Evolutionary conservation across 208 protist genomes (phyloP), one percentile per base, ranked within the genome.

Genomic region (Leishmania gerbilli): DNA sequence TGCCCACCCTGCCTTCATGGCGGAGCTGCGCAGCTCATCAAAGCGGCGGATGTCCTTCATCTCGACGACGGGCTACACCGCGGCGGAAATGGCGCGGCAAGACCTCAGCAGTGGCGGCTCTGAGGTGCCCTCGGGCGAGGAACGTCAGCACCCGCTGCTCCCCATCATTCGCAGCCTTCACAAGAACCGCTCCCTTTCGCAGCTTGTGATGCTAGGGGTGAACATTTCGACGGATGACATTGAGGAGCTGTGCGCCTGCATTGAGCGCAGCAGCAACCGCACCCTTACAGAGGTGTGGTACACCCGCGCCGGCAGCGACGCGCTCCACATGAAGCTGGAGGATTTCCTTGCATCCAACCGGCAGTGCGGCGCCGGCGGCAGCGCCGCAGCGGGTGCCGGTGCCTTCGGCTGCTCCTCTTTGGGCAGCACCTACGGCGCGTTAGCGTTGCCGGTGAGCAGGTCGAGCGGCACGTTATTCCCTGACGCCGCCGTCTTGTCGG

Each of bases 161-260:
- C 88, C 84, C 21, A 87, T 95, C 71, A 92, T 95, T 47, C 74
- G 83, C 49, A 88, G 84, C 37, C 87, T 95, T 15, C 89, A 93
- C 79, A 27, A 37, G 40, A 93, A 93, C 71, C 80, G 87, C 58
- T 82, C 83, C 0, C 77, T 95, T 13, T 82, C 76, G 31, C 82
- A 87, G 49, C 85, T 95, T 34, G 71, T 90, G 67, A 88, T 92
- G 79, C 56, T 91, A 0, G 90, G 89, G n/a, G 78, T 95, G 47
- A 88, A 89, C 71, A 89, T 94, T 77, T 55, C 80, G n/a, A 86
- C 86, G 34, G 87, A 86, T 55, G 92, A 95, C 76, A 71, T 95
- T 8, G 92, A 95, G 79, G 89, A 94, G 80, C 82, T 95, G 17
- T 95, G 92, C 79, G 79, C 81, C 19, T 90, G 87, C 78, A 89